These are phyloP conservation scores for Gonium pectorale DNA, from an alignment of 139 green algal species.

Conservation along the genomic window DNA sequence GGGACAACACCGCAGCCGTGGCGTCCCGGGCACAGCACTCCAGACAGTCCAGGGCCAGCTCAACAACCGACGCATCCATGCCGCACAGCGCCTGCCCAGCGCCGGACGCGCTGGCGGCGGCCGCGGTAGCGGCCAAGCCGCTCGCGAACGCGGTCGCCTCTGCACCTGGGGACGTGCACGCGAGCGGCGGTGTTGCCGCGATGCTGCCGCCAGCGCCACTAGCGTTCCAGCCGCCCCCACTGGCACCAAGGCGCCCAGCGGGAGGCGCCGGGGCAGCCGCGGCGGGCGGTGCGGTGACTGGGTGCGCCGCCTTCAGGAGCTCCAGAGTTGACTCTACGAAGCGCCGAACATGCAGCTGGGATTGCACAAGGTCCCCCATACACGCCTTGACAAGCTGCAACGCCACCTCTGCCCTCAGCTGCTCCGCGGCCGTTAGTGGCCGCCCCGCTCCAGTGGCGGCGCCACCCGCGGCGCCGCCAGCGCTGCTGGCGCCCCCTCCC, in stretches of 20 bases:
- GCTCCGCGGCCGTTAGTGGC: slow-evolving; percentile 8
- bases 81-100: too few relatives aligned
- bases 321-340: neutral
- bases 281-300: too few relatives aligned
- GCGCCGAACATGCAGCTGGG: slow-evolving; percentile 33
- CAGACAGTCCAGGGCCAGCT: slow-evolving; percentile 1
- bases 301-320: slow-evolving; percentile 1
- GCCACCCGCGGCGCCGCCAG: neutral
- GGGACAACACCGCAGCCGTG: neutral
- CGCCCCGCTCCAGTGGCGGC: too few relatives aligned
- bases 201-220: too few relatives aligned
- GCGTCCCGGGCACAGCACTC: neutral
- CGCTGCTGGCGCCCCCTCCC: too few relatives aligned
- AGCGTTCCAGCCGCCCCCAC: too few relatives aligned
- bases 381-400: slow-evolving; percentile 23
- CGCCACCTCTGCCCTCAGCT: slow-evolving; percentile 10
- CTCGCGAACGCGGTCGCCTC: neutral
- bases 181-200: too few relatives aligned
- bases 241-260: too few relatives aligned
- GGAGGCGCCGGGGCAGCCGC: too few relatives aligned
- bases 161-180: too few relatives aligned
- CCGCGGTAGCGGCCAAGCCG: neutral
- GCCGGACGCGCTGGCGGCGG: neutral
- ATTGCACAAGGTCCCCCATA: slow-evolving; percentile 16
- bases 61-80: neutral